Evolutionary conservation across 2,329 filamentous ascomycete species (phyloP).

Genomic region (Claviceps sp.): DNA sequence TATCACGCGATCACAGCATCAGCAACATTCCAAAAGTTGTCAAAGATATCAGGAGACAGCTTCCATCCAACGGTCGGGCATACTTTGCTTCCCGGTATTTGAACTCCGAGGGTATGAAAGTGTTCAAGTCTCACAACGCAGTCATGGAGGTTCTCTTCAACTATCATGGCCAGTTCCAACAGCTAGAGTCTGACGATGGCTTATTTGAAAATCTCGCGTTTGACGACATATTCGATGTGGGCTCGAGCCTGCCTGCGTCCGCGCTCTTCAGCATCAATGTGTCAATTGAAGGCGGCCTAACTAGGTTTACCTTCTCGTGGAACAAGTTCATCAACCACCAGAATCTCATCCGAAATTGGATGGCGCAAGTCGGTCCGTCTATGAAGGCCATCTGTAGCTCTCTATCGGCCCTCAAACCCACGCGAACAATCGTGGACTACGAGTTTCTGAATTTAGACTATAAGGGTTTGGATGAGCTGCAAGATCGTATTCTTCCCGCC

Average conservation of each 20-base stretch:
- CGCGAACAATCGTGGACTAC: neutral
- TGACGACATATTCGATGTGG: constrained; percentile 3
- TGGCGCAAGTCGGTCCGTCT: constrained; percentile 1
- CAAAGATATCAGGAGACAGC: constrained; percentile 1
- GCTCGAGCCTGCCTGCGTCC: neutral
- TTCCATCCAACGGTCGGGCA: constrained; percentile 2
- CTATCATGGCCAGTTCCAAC: constrained; percentile 8
- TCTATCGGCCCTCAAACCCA: neutral
- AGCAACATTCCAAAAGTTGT: neutral
- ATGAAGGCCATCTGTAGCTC: constrained; percentile 1
- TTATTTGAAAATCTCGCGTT: constrained; percentile 6
- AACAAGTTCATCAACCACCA: constrained; percentile 2
- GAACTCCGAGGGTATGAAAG: neutral
- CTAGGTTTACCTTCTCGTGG: constrained; percentile 4
- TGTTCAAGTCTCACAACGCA: neutral
- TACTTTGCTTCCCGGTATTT: constrained; percentile 4
- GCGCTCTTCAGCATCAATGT: constrained; percentile 3
- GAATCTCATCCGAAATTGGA: constrained; percentile 3
- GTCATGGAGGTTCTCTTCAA: constrained; percentile 5
- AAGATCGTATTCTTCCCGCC: constrained; percentile 10
- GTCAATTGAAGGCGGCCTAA: constrained; percentile 1
- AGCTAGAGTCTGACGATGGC: constrained; percentile 7
- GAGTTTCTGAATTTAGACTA: constrained; percentile 12
- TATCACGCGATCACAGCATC: neutral
- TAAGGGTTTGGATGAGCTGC: constrained; percentile 13